Base-by-base conservation (phyloP, 2,329 filamentous ascomycete genomes). In the Raffaelea deltoideospora region DNA sequence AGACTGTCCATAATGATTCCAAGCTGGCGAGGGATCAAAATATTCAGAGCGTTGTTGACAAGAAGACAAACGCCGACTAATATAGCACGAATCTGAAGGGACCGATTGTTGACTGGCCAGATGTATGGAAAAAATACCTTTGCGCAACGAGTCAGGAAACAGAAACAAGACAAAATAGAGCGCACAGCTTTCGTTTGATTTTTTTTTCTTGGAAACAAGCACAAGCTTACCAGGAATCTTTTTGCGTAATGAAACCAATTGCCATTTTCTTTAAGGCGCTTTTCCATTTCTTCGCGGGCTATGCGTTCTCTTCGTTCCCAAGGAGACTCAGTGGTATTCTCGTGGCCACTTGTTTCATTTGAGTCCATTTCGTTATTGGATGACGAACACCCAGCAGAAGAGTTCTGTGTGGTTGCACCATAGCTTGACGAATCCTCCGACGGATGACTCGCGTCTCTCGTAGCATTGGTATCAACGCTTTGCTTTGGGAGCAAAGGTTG, bases 1-100 rank as follows among this genome's bases (percentile, higher is more conserved):
- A 92, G 59, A 41, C 71, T 71, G 48, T 90, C 74, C 44, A 83
- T 77, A 43, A 93, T 76, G 40, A 82, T 73, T 44, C 84, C 85
- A 23, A 88, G 72, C 50, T 90, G 82, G 17, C 80, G 70, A n/a
- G 85, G 85, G 23, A 85, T 73, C 30, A 92, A 59, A 13, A 93
- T 62, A 47, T 86, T 83, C 34, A 92, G 61, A 5, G 71, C 71
- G 44, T 87, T 84, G 38, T 76, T 71, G 35, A 65, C 60, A n/a
- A 86, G 53, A 18, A 90, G 62, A 45, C 80, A 80, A 2, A 81
- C 31, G 1, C 69, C 68, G 31, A 90, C 76, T 4, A 81, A 62
- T 10, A 69, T 58, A 17, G 81, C 70, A 37, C 76, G 76, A 15
- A 80, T 53, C 51, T 90, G 82, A 15, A 90, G 66, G 13, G 59